Base-by-base conservation (phyloP, 768 basidiomycete genomes). In the Kockovaella imperatae region DNA sequence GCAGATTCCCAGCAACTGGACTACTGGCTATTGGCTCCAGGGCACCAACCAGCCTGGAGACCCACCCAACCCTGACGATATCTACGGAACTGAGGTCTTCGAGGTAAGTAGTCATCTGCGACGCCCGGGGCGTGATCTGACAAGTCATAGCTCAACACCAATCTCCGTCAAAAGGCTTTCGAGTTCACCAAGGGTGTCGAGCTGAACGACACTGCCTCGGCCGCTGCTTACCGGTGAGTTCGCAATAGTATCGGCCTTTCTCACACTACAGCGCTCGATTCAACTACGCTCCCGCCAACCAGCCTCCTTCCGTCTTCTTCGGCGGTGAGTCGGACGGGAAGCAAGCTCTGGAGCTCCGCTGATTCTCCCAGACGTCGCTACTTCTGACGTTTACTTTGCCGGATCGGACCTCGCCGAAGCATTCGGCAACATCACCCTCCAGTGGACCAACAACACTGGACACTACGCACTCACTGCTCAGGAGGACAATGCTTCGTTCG, bases 51-150 rank as follows among this genome's bases (percentile, higher is more conserved):
- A 47, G 5, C 72, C 73, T 1, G 66, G 58, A 34, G 39, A 62
- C 34, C 21, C 71, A 67, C 10, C 57, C 24, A 49, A 51, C 11
- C 38, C n/a, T n/a, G n/a, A n/a, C n/a, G n/a, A 45, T 24, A 54
- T 73, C 21, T 75, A 76, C 55, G 75, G 75, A n/a, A 76, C 74
- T 18, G 75, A 76, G 63, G 72, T 75, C n/a, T 75, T 72, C 60
- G 73, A 75, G 36, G 43, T 51, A 20, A 50, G 40, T 50, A 5
- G 21, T 10, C 11, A 10, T 40, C 20, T 20, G 10, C 38, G 20
- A 11, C 11, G 20, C 20, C 20, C 20, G n/a, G 15, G 17, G 10
- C 44, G 7, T 11, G 20, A 8, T 23, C 46, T 49, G 20, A 49
- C 30, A n/a, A 4, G 10, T 21, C 34, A n/a, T 31, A 50, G 62